A percentile compares a stretch with the other conserved stretches of the same genome.
These are phyloP conservation scores for Trichoderma gamsii DNA, from an alignment of 495 filamentous ascomycete species.

Conservation along the genomic window DNA sequence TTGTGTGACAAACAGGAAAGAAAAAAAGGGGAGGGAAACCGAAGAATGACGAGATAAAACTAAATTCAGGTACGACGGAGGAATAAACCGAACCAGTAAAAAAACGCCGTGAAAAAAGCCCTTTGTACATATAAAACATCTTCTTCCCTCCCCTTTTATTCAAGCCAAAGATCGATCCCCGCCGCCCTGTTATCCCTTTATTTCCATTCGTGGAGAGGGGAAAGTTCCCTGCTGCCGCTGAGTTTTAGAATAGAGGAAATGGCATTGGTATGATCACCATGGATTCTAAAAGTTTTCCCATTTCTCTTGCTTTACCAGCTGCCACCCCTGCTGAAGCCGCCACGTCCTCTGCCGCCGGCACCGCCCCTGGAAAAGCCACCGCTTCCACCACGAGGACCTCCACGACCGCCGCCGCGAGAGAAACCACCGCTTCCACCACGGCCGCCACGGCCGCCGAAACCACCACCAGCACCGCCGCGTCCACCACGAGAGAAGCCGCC, in stretches of 20 bases:
- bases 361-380: conserved; percentile 18
- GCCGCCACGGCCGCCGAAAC: conserved; percentile 22
- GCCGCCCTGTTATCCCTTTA: background rate
- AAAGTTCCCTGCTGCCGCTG: background rate
- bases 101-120: conserved; percentile 10
- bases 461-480: conserved; percentile 28
- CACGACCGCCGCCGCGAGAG: conserved; percentile 18
- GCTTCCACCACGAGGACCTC: conserved; percentile 22
- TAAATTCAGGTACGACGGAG: conserved; percentile 8
- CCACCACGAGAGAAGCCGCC: conserved; percentile 32
- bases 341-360: conserved; percentile 23
- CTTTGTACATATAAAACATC: conserved; percentile 10
- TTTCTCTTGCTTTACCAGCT: conserved; percentile 15
- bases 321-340: conserved; percentile 30
- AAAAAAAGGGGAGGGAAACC: background rate
- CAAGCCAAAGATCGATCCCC: background rate
- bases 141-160: background rate
- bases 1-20: background rate
- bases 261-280: background rate
- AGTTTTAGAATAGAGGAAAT: background rate
- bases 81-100: conserved; percentile 8
- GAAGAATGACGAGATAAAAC: conserved; percentile 1
- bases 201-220: background rate
- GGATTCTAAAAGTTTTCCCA: background rate
- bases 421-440: conserved; percentile 21